Base-by-base conservation (phyloP, 768 basidiomycete species). In the Lentinula raphanica region DNA sequence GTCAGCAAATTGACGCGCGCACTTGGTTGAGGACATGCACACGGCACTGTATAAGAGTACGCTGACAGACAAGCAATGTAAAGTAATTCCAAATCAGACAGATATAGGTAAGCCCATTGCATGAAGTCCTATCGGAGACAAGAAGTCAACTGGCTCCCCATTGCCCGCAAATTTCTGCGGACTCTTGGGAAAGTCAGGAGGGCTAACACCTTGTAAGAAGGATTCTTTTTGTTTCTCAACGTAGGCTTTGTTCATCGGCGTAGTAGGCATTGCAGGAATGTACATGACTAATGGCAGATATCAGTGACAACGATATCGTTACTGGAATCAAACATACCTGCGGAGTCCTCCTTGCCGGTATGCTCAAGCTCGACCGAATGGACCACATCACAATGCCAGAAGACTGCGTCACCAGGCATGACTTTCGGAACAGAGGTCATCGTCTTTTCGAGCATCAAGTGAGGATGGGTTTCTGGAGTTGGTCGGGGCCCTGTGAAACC, bases 401-500 rank as follows among this genome's bases (percentile, higher is more conserved):
- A 90, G 3, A 89, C 86, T 64, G 86, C 83, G 65, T 92, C 90
- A 1, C 90, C 90, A 0, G 89, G 88, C 53, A 77, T 74, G 5
- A 92, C 89, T 60, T 76, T 80, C 1, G 89, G 89, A 8, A 88
- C 75, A 2, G 85, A 83, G 27, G 82, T 81, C 87, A 92, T 90
- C 1, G 83, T 84, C 48, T 79, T 70, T 0, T 79, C 76, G 1
- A 90, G 76, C 58, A 75, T 73, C 55, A 92, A 72, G 67, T 92
- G 86, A 5, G 89, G 90, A 65, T 92, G 88, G 1, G 79, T 74
- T 15, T 61, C 68, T 15, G 82, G 75, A 11, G 77, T 86, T 6
- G 83, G 82, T 23, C 63, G 66, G n/a, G 83, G 85, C 1, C 76
- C 76, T 4, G 58, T 63, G 61, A 68, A 79, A 7, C 77, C 76